A percentile compares a stretch with the other conserved stretches of the same genome.
Evolutionary conservation across 2,329 filamentous ascomycete genomes (phyloP).

Genomic region (Truncatella angustata): DNA sequence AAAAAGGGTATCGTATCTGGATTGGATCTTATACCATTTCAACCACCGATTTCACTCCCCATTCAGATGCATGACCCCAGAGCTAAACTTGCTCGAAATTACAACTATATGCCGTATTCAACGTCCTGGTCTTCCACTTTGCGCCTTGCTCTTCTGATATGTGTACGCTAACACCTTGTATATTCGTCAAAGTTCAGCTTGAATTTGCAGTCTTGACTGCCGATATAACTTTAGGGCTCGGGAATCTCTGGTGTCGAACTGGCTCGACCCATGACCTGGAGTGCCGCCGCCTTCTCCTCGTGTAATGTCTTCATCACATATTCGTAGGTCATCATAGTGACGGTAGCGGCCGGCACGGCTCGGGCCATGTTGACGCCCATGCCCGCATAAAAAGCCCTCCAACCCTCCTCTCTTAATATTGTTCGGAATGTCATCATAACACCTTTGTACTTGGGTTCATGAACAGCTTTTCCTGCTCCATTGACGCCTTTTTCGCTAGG

Average conservation of each 20-base stretch:
- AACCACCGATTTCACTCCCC: constrained; percentile 6
- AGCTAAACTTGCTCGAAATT: background rate
- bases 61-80: constrained; percentile 9
- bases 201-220: no score
- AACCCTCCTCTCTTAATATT: constrained; percentile 88
- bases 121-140: background rate
- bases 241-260: background rate
- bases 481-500: constrained; percentile 43
- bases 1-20: constrained; percentile 26
- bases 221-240: background rate
- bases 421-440: constrained; percentile 78
- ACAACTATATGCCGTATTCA: background rate
- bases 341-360: constrained; percentile 91
- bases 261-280: constrained; percentile 23
- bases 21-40: constrained; percentile 15
- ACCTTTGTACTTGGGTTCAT: constrained; percentile 66
- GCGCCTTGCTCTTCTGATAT: background rate
- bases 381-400: constrained; percentile 94
- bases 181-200: no score
- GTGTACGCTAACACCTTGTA: no score
- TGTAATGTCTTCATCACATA: constrained; percentile 61
- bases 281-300: constrained; percentile 38
- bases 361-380: constrained; percentile 98
- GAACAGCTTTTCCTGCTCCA: constrained; percentile 32
- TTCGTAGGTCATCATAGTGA: constrained; percentile 97